These are phyloP conservation scores for Tremella yokohamensis DNA, from an alignment of 768 basidiomycete genomes.

Conservation along the genomic window DNA sequence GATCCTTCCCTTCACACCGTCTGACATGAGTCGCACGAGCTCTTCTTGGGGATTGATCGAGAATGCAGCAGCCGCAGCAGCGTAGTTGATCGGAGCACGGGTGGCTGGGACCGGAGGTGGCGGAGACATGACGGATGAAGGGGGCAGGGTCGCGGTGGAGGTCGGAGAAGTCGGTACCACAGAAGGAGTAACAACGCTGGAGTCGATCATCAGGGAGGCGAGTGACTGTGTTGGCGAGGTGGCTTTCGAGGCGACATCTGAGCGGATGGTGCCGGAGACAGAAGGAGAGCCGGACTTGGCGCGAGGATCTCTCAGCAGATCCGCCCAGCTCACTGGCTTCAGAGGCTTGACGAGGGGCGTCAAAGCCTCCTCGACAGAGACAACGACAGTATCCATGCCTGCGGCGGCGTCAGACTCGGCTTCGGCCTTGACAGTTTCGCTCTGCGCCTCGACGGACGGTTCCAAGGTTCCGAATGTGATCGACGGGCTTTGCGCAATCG, in stretches of 20 bases:
- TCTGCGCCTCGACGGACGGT: background rate
- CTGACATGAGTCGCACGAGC: slow-evolving; percentile 32
- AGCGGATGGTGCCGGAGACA: slow-evolving; percentile 10
- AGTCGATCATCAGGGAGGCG: slow-evolving; percentile 10
- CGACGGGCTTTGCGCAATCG: too few species aligned
- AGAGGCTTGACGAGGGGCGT: slow-evolving; percentile 16
- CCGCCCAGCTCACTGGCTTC: slow-evolving; percentile 43
- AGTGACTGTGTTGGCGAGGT: slow-evolving; percentile 29
- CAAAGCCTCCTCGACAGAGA: slow-evolving; percentile 4
- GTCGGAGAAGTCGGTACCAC: slow-evolving; percentile 2
- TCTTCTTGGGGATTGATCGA: slow-evolving; percentile 38
- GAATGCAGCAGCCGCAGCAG: slow-evolving; percentile 35
- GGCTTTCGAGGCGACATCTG: slow-evolving; percentile 19
- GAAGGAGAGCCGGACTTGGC: slow-evolving; percentile 13
- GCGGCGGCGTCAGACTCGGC: background rate
- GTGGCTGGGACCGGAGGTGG: slow-evolving; percentile 5
- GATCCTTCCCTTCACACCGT: slow-evolving; percentile 33
- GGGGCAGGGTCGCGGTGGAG: slow-evolving; percentile 2
- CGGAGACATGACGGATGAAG: slow-evolving; percentile 7
- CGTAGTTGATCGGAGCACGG: slow-evolving; percentile 37
- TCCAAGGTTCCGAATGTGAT: background rate
- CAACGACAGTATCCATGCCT: background rate
- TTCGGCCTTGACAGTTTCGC: too few species aligned
- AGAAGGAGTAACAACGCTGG: background rate
- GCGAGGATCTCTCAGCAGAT: slow-evolving; percentile 27